These are phyloP conservation scores for Diaporthe amygdali DNA, from an alignment of 2,329 filamentous ascomycete species.

Conservation along the genomic window DNA sequence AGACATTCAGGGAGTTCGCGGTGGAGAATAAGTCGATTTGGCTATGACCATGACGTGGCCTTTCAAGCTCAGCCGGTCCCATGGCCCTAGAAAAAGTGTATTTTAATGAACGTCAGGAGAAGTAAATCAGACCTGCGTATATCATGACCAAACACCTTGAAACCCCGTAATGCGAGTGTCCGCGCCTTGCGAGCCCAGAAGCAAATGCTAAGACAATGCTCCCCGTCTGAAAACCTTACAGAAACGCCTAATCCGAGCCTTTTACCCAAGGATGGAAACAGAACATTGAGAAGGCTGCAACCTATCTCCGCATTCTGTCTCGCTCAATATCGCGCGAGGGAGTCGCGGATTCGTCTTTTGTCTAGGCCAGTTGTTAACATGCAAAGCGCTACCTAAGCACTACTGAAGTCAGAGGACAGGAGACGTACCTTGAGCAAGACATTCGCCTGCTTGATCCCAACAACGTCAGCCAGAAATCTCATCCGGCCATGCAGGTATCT, in stretches of 20 bases:
- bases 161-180: background rate
- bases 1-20: slow-evolving; percentile 35
- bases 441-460: slow-evolving; percentile 29
- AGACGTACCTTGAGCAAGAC: slow-evolving; percentile 28
- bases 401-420: background rate
- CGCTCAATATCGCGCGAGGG: slow-evolving; percentile 17
- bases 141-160: background rate
- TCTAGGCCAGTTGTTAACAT: background rate
- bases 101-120: background rate
- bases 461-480: slow-evolving; percentile 27
- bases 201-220: background rate
- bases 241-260: background rate
- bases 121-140: background rate
- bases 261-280: background rate
- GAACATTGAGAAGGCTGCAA: background rate
- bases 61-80: background rate
- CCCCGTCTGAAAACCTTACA: background rate
- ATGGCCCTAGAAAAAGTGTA: background rate
- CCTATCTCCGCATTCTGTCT: background rate
- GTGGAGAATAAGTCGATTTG: slow-evolving; percentile 31
- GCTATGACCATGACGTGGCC: slow-evolving; percentile 17
- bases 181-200: slow-evolving; percentile 2
- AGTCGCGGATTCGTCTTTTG: background rate
- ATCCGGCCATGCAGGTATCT: slow-evolving; percentile 27
- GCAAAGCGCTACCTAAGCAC: background rate